Base-by-base conservation (phyloP, 768 basidiomycete species). In the Panus rudis region DNA sequence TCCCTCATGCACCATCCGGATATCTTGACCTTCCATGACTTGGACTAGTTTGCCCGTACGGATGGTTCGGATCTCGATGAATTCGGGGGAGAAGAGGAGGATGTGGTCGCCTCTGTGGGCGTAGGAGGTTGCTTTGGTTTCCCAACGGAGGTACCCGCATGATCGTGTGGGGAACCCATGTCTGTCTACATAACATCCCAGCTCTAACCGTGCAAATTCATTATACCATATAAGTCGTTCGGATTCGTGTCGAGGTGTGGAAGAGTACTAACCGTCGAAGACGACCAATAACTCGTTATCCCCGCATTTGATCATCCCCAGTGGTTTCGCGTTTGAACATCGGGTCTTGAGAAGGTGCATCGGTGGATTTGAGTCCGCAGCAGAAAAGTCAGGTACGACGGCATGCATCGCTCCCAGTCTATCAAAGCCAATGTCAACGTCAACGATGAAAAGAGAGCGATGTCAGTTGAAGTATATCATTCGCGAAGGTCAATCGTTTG, bases 171-270 rank as follows among this genome's bases (percentile, higher is more conserved):
- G 86, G 1, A 66, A 58, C 2, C 89, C 89, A 48, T 78, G 70
- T 43, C 77, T 81, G 43, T 81, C 75, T 52, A 89, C 76, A 57
- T 84, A 91, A 54, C 78, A 86, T 12, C 88, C 89, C 30, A 89
- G 25, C 30, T 37, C 8, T n/a, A 38, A 39, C 20, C 19, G n/a
- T 34, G 19, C 4, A 17, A 37, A 19, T 16, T n/a, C 24, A 10
- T 40, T 39, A 27, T n/a, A n/a, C 17, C 10, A 13, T 35, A 32
- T 11, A 8, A 33, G 42, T 11, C 14, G 33, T 7, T 22, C 20
- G 32, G 17, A 23, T n/a, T 7, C 17, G 7, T 37, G 22, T 22
- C 4, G 25, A 39, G 39, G 32, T 25, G 25, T 28, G 12, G 38
- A 44, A 42, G 30, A 25, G 19, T 23, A 57, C 80, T 54, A 43